Percentiles rank a stretch among this genome's conserved stretches.
Evolutionary conservation across 73 alveolate genomes (phyloP).

Genomic region (Stentor coeruleus): DNA sequence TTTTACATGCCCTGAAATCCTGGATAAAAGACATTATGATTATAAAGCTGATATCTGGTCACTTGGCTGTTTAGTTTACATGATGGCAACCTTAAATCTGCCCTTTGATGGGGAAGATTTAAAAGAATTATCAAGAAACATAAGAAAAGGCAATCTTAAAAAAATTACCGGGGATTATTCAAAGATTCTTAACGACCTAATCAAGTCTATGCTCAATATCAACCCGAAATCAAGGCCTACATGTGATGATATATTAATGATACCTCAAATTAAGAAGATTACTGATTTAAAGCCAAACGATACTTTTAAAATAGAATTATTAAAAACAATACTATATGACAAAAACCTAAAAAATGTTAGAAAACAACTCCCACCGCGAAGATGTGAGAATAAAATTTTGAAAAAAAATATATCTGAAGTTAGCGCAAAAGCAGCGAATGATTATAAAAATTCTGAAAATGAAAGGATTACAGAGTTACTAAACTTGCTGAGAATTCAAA

Average conservation of each 20-base stretch:
- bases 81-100: slow-evolving; percentile 67
- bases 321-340: neutral
- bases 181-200: neutral
- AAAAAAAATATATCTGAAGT: neutral
- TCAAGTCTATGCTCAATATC: slow-evolving; percentile 2
- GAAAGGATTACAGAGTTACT: too few relatives aligned
- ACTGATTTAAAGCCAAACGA: neutral
- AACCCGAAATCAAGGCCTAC: neutral
- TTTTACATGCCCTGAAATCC: slow-evolving; percentile 83
- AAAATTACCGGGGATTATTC: slow-evolving; percentile 69
- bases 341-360: neutral
- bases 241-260: neutral
- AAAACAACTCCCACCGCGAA: neutral
- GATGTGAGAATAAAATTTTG: neutral
- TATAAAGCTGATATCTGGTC: slow-evolving; percentile 83
- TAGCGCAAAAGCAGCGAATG: too few relatives aligned
- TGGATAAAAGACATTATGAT: slow-evolving; percentile 53
- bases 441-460: too few relatives aligned
- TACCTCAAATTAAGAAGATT: neutral
- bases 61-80: slow-evolving; percentile 81
- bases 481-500: too few relatives aligned
- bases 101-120: slow-evolving; percentile 82
- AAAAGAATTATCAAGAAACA: slow-evolving; percentile 57
- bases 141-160: slow-evolving; percentile 60
- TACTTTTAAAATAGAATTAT: neutral